phyloP scores from a whole-genome alignment of 2,329 filamentous ascomycete genomes.

The Emydomyces testavorans region DNA sequence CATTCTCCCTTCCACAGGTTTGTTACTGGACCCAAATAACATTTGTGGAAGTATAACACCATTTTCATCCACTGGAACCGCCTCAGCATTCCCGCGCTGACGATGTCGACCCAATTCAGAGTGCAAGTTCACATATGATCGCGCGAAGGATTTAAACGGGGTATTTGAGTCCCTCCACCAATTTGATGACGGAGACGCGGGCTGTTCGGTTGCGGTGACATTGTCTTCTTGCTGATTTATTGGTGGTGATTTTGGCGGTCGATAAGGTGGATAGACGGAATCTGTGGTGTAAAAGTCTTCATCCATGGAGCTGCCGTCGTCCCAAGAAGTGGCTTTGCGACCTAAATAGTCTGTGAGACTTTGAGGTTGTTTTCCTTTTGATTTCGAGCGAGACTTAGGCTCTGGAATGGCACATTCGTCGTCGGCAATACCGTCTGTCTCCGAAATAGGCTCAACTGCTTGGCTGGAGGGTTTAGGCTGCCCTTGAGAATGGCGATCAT shows the following conservation, averaged over 20 bases:
- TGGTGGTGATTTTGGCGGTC: background rate
- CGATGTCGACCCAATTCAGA: constrained; percentile 24
- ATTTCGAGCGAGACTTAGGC: background rate
- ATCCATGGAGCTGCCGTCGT: background rate
- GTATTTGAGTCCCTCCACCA: constrained; percentile 30
- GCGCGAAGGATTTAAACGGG: constrained; percentile 31
- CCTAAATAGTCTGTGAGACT: background rate
- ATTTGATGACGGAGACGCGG: background rate
- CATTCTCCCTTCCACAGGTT: constrained; percentile 1
- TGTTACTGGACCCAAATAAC: background rate
- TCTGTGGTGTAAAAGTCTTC: constrained; percentile 4
- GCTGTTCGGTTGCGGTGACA: background rate
- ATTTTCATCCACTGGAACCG: constrained; percentile 24
- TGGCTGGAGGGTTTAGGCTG: background rate
- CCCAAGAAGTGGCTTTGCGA: background rate
- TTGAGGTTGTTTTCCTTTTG: constrained; percentile 1
- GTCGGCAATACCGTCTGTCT: background rate
- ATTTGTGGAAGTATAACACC: constrained; percentile 24
- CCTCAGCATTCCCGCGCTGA: constrained; percentile 13
- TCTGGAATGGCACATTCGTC: background rate
- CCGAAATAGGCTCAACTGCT: background rate
- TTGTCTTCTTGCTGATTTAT: background rate
- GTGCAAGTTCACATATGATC: constrained; percentile 25
- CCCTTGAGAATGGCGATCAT: background rate
- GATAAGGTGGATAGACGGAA: background rate